These are phyloP conservation scores for Paraleonurus japonicus DNA, from an alignment of 257 asterid genomes.

Conservation along the genomic window DNA sequence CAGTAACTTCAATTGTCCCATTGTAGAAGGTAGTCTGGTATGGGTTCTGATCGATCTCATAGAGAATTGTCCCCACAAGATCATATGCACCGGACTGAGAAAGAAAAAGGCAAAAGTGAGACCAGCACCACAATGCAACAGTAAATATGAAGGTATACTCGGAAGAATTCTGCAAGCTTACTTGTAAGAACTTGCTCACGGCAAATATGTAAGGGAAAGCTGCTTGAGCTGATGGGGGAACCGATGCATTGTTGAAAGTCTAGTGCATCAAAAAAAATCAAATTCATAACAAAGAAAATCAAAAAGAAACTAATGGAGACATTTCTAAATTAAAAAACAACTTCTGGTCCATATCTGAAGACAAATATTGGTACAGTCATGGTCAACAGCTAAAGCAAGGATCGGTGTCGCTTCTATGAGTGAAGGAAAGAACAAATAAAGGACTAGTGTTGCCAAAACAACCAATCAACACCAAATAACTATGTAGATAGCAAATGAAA, in stretches of 20 bases:
- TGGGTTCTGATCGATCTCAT: slow-evolving; percentile 78
- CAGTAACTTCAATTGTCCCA: slow-evolving; percentile 90
- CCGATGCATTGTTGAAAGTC: slow-evolving; percentile 85
- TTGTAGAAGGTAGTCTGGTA: slow-evolving; percentile 86
- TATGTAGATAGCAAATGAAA: background rate
- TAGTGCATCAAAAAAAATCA: slow-evolving; percentile 27
- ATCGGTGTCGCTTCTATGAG: background rate
- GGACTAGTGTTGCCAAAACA: background rate
- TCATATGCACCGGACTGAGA: slow-evolving; percentile 88
- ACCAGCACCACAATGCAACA: background rate
- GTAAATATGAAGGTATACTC: slow-evolving; percentile 12
- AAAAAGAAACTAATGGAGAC: background rate
- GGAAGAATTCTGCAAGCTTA: slow-evolving; percentile 24
- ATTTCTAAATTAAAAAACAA: background rate
- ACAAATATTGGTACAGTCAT: background rate
- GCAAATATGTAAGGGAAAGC: slow-evolving; percentile 80
- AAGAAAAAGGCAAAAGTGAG: background rate
- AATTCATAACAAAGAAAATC: slow-evolving; percentile 11
- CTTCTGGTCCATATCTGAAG: background rate
- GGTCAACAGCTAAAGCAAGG: background rate
- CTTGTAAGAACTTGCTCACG: slow-evolving; percentile 98
- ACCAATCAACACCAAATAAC: background rate
- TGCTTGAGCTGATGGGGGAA: slow-evolving; percentile 93
- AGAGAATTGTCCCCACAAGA: slow-evolving; percentile 83
- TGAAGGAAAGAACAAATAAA: background rate